Base-by-base conservation (phyloP, 2,329 filamentous ascomycete genomes). In the Aspergillus calidoustus region DNA sequence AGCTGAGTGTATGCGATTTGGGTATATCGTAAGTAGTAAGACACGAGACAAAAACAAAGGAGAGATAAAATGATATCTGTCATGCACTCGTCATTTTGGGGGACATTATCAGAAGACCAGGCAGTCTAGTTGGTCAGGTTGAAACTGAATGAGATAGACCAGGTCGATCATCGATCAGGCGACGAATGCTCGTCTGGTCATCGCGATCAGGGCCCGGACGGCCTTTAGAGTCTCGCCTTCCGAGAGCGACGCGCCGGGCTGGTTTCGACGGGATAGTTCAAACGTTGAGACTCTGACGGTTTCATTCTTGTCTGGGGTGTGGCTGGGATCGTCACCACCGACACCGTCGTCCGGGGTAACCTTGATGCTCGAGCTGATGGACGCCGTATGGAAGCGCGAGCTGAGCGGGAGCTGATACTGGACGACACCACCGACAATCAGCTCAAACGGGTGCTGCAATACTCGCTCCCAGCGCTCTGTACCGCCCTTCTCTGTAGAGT, bases 401-500 rank as follows among this genome's bases (percentile, higher is more conserved):
- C 81, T 86, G 58, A 89, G 78, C 7, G 87, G 87, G 3, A 89
- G 78, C 64, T 86, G 83, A 72, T 99, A 99, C 72, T 93, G 93
- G 68, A 99, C 83, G 15, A 95, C 91, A 23, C 95, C 95, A 69
- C 95, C 89, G 47, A 99, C 86, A 63, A 98, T 94, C 53, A 99
- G 84, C 68, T 97, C 92, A 69, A 98, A 99, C 49, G 94, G 91
- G 75, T 97, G 91, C 66, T 96, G 87, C 54, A 97, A 83, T 51
- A 98, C 93, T 62, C 88, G 86, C 74, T 96, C 92, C 95, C 95
- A 99, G 13, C 93, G 87, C 72, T 91, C 88, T 1, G 89, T 89
- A 8, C 94, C 95, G 46, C 91, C 91, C 48, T 86, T 82, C 72
- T 92, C 89, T 0, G 95, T 98, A 69, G 89, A 89, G 76, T 98